phyloP scores from a whole-genome alignment of 2,329 filamentous ascomycete species.

The Cryphonectria nitschkei region DNA sequence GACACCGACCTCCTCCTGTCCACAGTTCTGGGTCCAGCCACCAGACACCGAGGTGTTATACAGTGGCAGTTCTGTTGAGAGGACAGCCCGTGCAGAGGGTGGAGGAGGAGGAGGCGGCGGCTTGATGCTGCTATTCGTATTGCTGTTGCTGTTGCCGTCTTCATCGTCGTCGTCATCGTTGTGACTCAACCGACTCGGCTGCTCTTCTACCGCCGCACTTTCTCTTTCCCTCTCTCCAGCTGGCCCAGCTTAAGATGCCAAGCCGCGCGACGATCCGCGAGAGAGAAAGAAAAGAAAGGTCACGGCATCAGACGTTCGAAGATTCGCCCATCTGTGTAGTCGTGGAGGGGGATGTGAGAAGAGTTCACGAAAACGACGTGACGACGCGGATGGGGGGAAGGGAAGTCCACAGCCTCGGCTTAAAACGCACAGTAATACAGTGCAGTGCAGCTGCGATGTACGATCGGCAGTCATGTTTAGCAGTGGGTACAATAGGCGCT shows the following conservation, averaged over 20 bases:
- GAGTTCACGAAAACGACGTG: neutral
- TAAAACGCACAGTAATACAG: neutral
- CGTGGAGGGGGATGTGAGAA: conserved; percentile 1
- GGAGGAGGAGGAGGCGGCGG: no score
- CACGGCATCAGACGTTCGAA: conserved; percentile 19
- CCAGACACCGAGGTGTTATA: neutral
- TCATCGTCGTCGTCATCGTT: conserved; percentile 5
- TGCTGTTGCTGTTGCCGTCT: conserved; percentile 11
- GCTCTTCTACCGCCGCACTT: neutral
- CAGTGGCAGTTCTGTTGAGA: neutral
- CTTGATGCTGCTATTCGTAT: neutral
- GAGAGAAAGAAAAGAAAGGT: conserved; percentile 2
- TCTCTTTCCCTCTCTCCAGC: neutral
- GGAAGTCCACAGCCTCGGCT: conserved; percentile 15
- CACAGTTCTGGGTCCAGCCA: conserved; percentile 5
- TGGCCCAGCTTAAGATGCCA: conserved; percentile 20
- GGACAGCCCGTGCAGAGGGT: neutral
- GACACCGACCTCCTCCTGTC: neutral
- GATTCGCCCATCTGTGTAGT: neutral
- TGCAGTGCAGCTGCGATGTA: conserved; percentile 3
- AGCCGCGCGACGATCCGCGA: conserved; percentile 21
- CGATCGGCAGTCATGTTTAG: conserved; percentile 23
- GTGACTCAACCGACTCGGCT: neutral
- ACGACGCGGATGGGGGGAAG: neutral
- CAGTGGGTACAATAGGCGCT: conserved; percentile 21